Evolutionary conservation across 257 asterid genomes (phyloP).

Genomic region (Capsicum rhomboideum): DNA sequence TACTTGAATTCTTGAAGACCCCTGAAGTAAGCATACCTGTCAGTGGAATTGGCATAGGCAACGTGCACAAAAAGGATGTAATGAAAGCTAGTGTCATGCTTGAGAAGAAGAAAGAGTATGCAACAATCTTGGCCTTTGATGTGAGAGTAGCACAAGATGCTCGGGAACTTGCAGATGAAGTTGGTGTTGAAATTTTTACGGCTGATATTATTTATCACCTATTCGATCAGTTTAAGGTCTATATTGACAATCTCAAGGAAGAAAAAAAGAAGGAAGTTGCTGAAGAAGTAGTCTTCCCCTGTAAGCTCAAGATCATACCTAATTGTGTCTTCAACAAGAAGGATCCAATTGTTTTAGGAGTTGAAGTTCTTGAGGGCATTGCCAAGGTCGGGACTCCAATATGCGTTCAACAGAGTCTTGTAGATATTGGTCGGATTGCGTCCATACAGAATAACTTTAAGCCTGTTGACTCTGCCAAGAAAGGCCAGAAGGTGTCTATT

Average conservation of each 20-base stretch:
- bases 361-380: slow-evolving; percentile 77
- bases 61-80: slow-evolving; percentile 89
- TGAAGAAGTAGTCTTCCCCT: slow-evolving; percentile 93
- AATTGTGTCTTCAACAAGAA: slow-evolving; percentile 82
- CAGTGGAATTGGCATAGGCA: slow-evolving; percentile 96
- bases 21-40: slow-evolving; percentile 93
- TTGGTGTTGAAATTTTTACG: slow-evolving; percentile 74
- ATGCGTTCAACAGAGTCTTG: slow-evolving; percentile 68
- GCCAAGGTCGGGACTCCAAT: slow-evolving; percentile 19
- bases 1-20: slow-evolving; percentile 83
- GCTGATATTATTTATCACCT: slow-evolving; percentile 89
- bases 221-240: slow-evolving; percentile 91
- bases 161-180: slow-evolving; percentile 80
- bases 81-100: slow-evolving; percentile 99
- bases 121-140: slow-evolving; percentile 87
- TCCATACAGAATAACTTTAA: slow-evolving; percentile 78
- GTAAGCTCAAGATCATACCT: slow-evolving; percentile 85
- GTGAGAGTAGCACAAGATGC: slow-evolving; percentile 90
- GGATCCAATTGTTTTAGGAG: slow-evolving; percentile 95
- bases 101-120: slow-evolving; percentile 85
- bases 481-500: slow-evolving; percentile 83
- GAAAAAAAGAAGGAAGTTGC: slow-evolving; percentile 87
- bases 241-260: slow-evolving; percentile 86
- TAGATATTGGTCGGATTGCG: slow-evolving; percentile 81
- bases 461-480: slow-evolving; percentile 84